phyloP scores from a whole-genome alignment of 73 alveolate genomes.

The Paramecium octaurelia region DNA sequence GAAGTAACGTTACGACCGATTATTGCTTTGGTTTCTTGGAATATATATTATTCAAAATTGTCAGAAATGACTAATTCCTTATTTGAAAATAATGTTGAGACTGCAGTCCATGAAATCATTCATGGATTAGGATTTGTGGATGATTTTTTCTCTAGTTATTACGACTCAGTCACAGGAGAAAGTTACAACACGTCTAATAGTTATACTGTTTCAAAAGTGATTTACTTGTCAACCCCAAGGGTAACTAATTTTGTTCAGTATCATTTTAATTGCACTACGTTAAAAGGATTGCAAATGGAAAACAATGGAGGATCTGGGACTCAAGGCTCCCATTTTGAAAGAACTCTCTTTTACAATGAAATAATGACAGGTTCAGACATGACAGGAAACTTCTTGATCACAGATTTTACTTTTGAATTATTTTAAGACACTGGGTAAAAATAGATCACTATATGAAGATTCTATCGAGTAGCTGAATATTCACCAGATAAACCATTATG shows the following conservation, averaged over 20 bases:
- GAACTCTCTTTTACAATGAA: conserved; percentile 39
- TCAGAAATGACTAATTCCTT: background rate
- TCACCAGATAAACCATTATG: background rate
- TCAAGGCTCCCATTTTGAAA: background rate
- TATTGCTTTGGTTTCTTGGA: conserved; percentile 2
- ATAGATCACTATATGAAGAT: background rate
- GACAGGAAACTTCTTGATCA: background rate
- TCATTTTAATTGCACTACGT: conserved; percentile 24
- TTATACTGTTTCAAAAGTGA: background rate
- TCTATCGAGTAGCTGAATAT: background rate
- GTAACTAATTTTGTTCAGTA: background rate
- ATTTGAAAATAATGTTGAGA: background rate
- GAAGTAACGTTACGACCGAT: background rate
- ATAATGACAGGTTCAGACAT: conserved; percentile 42
- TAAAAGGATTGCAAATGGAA: background rate
- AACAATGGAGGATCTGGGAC: conserved; percentile 23
- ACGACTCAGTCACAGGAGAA: background rate
- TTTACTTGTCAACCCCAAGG: conserved; percentile 32
- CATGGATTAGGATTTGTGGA: conserved; percentile 32
- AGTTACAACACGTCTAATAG: background rate
- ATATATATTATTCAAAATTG: background rate
- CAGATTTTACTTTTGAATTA: background rate
- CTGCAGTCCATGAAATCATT: conserved; percentile 1
- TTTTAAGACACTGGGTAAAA: conserved; percentile 24
- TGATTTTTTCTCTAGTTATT: background rate